Percentiles rank a stretch among this genome's conserved stretches.
These are phyloP conservation scores for Trichoderma afroharzianum DNA, from an alignment of 2,329 filamentous ascomycete species.

Conservation along the genomic window DNA sequence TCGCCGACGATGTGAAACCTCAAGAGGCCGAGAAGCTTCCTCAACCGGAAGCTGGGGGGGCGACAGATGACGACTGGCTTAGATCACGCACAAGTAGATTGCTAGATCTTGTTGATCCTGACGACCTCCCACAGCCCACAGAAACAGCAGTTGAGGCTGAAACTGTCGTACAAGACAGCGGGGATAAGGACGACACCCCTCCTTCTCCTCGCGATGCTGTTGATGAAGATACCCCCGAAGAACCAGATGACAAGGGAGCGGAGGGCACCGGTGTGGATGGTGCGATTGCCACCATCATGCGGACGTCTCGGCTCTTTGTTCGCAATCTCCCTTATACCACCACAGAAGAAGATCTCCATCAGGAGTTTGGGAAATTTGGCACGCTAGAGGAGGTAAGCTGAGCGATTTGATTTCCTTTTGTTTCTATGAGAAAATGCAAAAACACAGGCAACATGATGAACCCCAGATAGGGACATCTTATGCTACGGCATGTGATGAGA, in stretches of 20 bases:
- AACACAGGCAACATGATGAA: constrained; percentile 72
- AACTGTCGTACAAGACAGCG: constrained; percentile 20
- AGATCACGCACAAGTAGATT: constrained; percentile 83
- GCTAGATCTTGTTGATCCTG: constrained; percentile 77
- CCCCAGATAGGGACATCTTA: constrained; percentile 99
- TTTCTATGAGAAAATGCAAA: constrained; percentile 4
- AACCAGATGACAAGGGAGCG: constrained; percentile 28
- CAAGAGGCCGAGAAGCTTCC: constrained; percentile 25
- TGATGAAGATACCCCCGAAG: constrained; percentile 25
- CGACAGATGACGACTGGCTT: constrained; percentile 86
- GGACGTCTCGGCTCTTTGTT: constrained; percentile 78
- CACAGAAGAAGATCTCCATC: constrained; percentile 71
- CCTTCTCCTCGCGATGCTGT: constrained; percentile 28
- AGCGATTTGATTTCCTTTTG: constrained; percentile 12
- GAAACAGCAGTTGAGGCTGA: constrained; percentile 13
- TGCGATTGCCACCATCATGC: constrained; percentile 58
- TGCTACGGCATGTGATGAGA: constrained; percentile 88
- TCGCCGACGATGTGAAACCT: constrained; percentile 21
- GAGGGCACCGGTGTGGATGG: constrained; percentile 26
- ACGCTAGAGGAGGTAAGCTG: constrained; percentile 79
- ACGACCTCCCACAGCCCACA: constrained; percentile 43
- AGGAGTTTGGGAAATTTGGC: constrained; percentile 70
- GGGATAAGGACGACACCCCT: constrained; percentile 22
- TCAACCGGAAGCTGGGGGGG: constrained; percentile 40
- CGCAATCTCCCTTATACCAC: constrained; percentile 82